Conservation (phyloP, 2,329 filamentous ascomycete species). For the Pseudocercospora macadamiae region DNA sequence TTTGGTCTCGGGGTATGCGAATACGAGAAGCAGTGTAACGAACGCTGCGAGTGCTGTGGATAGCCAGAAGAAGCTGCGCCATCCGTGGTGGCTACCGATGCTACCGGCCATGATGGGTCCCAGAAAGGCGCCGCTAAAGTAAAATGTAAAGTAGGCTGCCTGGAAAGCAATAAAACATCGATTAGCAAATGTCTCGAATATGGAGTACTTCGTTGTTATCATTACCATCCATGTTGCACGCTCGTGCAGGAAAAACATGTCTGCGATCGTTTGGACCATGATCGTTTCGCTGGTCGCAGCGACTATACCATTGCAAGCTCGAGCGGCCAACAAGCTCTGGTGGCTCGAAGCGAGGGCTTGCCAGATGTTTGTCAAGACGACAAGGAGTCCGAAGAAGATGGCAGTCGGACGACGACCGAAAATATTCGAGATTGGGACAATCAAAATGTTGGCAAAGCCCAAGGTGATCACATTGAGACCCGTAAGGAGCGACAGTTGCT, state of each 20-base stretch:
- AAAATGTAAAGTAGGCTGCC: slow-evolving; percentile 33
- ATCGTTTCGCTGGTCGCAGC: slow-evolving; percentile 50
- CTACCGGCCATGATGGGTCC: slow-evolving; percentile 49
- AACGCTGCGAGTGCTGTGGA: slow-evolving; percentile 45
- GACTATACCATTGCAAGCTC: slow-evolving; percentile 48
- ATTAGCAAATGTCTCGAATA: neutral
- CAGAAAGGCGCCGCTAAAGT: slow-evolving; percentile 48
- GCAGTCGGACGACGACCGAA: slow-evolving; percentile 47
- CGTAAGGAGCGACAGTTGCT: slow-evolving; percentile 46
- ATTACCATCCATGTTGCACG: slow-evolving; percentile 35
- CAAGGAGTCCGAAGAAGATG: slow-evolving; percentile 45
- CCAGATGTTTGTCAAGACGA: slow-evolving; percentile 49
- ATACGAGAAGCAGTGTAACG: slow-evolving; percentile 43
- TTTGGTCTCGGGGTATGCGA: slow-evolving; percentile 49
- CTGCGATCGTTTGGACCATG: slow-evolving; percentile 48
- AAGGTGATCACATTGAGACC: slow-evolving; percentile 50
- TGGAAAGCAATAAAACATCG: no score
- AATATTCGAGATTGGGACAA: slow-evolving; percentile 49
- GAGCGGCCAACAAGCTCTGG: slow-evolving; percentile 46
- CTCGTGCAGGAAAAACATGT: slow-evolving; percentile 51
- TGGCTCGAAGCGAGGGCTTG: slow-evolving; percentile 48
- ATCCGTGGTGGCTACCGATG: slow-evolving; percentile 47
- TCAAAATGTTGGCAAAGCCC: slow-evolving; percentile 50
- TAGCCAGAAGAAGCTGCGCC: slow-evolving; percentile 54
- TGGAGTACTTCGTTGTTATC: no score